Conservation (phyloP, 352 stramenopile species). For the Phytophthora niederhauseri region DNA sequence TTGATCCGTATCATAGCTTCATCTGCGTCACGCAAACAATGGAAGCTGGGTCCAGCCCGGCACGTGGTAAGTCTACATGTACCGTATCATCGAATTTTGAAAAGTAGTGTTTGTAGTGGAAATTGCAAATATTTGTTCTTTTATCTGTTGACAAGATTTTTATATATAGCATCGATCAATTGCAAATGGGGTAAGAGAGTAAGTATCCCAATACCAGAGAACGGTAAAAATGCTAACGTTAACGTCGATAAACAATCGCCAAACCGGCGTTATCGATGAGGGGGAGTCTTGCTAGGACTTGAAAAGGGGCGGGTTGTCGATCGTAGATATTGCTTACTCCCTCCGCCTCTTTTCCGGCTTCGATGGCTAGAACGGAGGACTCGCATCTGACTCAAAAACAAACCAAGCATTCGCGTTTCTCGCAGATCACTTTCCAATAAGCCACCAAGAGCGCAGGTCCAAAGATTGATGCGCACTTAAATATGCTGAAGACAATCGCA, state of each 20-base stretch:
- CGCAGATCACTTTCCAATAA: conserved; percentile 4
- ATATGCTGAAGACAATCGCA: conserved; percentile 6
- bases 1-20: too few species aligned
- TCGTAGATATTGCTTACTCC: not conserved
- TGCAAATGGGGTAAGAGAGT: too few species aligned
- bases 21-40: too few species aligned
- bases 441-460: not conserved
- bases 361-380: not conserved
- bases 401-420: not conserved
- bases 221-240: not conserved
- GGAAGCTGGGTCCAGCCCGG: too few species aligned
- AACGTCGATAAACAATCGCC: not conserved
- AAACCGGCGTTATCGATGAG: not conserved
- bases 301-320: not conserved
- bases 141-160: too few species aligned
- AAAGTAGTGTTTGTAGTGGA: too few species aligned
- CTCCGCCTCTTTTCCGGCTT: not conserved
- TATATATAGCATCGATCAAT: too few species aligned
- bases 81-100: too few species aligned
- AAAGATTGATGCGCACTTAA: not conserved
- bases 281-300: not conserved
- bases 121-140: too few species aligned
- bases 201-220: too few species aligned
- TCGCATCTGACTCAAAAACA: not conserved
- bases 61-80: too few species aligned